Evolutionary conservation across 106 monocot species (phyloP), one percentile per base, ranked within the genome.

Genomic region (Cymbidium sinense): DNA sequence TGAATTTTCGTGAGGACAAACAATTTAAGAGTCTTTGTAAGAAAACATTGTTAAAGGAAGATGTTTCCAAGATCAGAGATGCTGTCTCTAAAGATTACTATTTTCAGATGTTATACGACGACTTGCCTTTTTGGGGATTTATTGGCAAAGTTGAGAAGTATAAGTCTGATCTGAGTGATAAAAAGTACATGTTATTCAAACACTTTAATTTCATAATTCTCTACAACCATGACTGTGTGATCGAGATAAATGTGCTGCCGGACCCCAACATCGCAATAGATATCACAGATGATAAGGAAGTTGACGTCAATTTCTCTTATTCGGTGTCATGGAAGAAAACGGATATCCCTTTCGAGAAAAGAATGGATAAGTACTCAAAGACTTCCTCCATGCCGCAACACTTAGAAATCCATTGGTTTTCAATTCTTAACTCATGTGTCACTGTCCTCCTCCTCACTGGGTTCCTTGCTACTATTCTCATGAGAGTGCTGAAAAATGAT

Each of bases 81-180:
- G 92, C 89, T 21, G 85, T 92, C 18, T 79, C 85, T 34, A 92
- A 89, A 65, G 92, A 92, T 39, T 92, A 92, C 55, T 92, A 92
- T 80, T 92, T 92, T 75, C 89, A 92, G 75, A 92, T 92, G 92
- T 92, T 89, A 75, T 92, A 92, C 21, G 92, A 92, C 82, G 92
- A 92, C 35, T 75, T 92, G 35, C 92, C 92, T 10, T 84, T 92
- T 23, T 92, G 92, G 92, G 92, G 92, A 69, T 89, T 89, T 76
- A 75, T 92, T 76, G 92, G 89, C 21, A 92, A 87, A 73, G 64
- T 87, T 70, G 92, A 87, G n/a, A 87, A 77, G 67, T 85, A 87
- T 17, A 89, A 84, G 65, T 64, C 67, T 36, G 87, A 87, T 39
- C 83, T 52, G 43, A 85, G 69, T 6, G 82, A 85, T 12, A 36